Conservation (phyloP, 2,329 filamentous ascomycete species). For the Chlorencoelia australis region DNA sequence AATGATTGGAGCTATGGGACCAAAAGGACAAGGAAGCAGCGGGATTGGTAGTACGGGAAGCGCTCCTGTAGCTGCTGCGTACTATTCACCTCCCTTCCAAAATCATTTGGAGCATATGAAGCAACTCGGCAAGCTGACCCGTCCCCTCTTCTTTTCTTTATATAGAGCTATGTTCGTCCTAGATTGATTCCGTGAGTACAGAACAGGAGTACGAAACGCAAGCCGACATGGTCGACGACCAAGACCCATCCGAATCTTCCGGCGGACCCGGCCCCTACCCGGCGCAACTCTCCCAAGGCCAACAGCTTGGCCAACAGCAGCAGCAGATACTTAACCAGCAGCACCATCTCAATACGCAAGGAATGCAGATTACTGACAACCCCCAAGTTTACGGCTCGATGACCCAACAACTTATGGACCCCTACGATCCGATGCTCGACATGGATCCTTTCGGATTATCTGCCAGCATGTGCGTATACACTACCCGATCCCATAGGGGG, state of each 20-base stretch:
- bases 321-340: conserved; percentile 28
- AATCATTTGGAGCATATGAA: conserved; percentile 90
- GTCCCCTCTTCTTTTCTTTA: conserved; percentile 35
- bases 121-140: conserved; percentile 78
- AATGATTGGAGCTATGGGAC: conserved; percentile 17
- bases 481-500: too few relatives aligned
- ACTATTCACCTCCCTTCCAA: conserved; percentile 62
- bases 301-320: conserved; percentile 8
- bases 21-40: conserved; percentile 25
- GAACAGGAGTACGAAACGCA: conserved; percentile 96
- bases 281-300: conserved; percentile 37
- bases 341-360: conserved; percentile 32
- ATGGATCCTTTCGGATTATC: conserved; percentile 89
- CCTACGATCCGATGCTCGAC: conserved; percentile 80
- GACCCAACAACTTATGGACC: conserved; percentile 43
- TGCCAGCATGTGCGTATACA: conserved; percentile 93
- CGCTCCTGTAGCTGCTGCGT: conserved; percentile 38
- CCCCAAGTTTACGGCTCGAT: conserved; percentile 32
- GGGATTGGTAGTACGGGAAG: conserved; percentile 30
- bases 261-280: conserved; percentile 55
- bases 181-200: conserved; percentile 56
- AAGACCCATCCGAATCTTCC: conserved; percentile 56
- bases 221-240: conserved; percentile 78
- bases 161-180: conserved; percentile 55
- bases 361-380: conserved; percentile 30